A percentile compares a stretch with the other conserved stretches of the same genome.
Evolutionary conservation across 2,329 filamentous ascomycete species (phyloP).

Genomic region (Zopfia rhizophila): DNA sequence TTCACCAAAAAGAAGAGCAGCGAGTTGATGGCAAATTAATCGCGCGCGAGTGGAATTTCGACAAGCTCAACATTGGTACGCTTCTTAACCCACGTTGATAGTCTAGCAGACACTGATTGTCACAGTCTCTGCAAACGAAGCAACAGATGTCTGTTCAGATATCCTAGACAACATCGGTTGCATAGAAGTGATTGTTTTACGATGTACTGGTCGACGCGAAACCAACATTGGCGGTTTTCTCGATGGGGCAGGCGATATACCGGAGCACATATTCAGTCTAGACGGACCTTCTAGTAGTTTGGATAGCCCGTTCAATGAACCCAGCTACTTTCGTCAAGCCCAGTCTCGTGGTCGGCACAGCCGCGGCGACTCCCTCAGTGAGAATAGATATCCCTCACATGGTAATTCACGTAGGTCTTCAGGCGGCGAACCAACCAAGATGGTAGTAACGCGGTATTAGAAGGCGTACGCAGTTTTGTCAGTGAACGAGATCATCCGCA

Average conservation of each 20-base stretch:
- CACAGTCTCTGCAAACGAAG: slow-evolving; percentile 51
- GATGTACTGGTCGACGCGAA: slow-evolving; percentile 43
- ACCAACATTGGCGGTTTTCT: slow-evolving; percentile 35
- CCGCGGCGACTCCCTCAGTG: too few relatives aligned
- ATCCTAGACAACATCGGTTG: slow-evolving; percentile 55
- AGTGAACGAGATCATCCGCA: too few relatives aligned
- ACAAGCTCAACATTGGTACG: slow-evolving; percentile 60
- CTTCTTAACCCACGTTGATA: too few relatives aligned
- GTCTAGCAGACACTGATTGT: not conserved
- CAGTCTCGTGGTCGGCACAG: too few relatives aligned
- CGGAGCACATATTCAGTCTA: slow-evolving; percentile 22
- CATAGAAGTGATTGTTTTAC: slow-evolving; percentile 60
- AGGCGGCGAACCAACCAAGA: too few relatives aligned
- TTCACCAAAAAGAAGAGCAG: slow-evolving; percentile 65
- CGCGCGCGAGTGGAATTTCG: slow-evolving; percentile 65
- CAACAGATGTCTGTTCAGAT: slow-evolving; percentile 42
- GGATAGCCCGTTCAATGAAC: too few relatives aligned
- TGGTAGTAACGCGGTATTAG: too few relatives aligned
- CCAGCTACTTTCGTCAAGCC: too few relatives aligned
- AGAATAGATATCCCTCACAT: too few relatives aligned
- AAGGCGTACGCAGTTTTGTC: too few relatives aligned
- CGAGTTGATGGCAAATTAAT: slow-evolving; percentile 59
- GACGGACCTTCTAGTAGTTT: too few relatives aligned
- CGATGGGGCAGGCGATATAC: slow-evolving; percentile 38
- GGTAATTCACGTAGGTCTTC: too few relatives aligned